A percentile compares a stretch with the other conserved stretches of the same genome.
phyloP scores from a whole-genome alignment of 805 yeast genomes.

The Clavispora vitiphila region DNA sequence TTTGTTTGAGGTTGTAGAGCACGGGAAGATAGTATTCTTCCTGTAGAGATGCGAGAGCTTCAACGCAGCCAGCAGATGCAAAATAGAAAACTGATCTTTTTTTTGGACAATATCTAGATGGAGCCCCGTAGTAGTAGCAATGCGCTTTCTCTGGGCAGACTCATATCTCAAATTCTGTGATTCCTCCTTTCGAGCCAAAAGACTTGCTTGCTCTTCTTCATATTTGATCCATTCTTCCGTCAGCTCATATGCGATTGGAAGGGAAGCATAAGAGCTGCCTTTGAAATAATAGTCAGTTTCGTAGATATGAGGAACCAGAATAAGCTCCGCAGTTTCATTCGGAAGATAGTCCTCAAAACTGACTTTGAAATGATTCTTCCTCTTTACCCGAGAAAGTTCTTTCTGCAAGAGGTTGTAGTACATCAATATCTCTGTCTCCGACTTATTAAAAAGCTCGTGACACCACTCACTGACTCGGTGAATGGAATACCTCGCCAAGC shows the following conservation, averaged over 20 bases:
- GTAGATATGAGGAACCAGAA: slow-evolving; percentile 5
- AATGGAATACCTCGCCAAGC: slow-evolving; percentile 46
- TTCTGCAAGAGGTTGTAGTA: slow-evolving; percentile 38
- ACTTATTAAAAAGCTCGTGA: slow-evolving; percentile 35
- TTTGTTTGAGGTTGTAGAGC: not conserved
- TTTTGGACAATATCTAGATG: not conserved
- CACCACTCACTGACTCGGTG: slow-evolving; percentile 39
- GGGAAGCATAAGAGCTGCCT: slow-evolving; percentile 29
- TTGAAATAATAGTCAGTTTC: slow-evolving; percentile 17
- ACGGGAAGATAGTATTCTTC: not conserved
- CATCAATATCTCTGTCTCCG: slow-evolving; percentile 38
- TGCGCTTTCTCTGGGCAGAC: not conserved
- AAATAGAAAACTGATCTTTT: not conserved
- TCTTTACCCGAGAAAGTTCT: slow-evolving; percentile 23
- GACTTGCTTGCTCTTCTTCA: slow-evolving; percentile 39
- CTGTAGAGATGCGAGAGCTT: not conserved
- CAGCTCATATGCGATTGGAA: slow-evolving; percentile 53
- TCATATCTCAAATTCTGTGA: not conserved
- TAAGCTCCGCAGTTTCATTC: not conserved
- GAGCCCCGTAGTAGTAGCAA: not conserved
- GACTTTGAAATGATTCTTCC: not conserved
- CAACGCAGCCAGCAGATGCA: not conserved
- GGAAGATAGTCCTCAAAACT: not conserved
- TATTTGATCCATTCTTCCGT: slow-evolving; percentile 35
- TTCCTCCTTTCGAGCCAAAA: slow-evolving; percentile 18